These are phyloP conservation scores for Kuraishia hungarica DNA, from an alignment of 805 yeast species.

Conservation along the genomic window DNA sequence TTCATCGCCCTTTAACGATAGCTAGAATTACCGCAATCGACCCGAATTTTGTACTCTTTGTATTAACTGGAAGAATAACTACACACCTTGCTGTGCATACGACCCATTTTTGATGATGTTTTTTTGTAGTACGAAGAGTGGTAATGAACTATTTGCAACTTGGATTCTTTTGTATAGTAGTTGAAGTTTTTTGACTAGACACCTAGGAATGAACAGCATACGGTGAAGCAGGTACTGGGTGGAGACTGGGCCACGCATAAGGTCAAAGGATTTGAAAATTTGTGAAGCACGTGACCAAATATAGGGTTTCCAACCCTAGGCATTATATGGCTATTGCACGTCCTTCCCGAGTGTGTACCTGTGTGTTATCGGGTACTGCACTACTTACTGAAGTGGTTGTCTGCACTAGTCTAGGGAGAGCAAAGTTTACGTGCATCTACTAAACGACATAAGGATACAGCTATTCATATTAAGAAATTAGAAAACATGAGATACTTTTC, in stretches of 20 bases:
- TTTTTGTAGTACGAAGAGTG: background rate
- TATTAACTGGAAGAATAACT: constrained; percentile 10
- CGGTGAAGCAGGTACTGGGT: background rate
- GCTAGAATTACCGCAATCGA: constrained; percentile 18
- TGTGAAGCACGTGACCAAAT: background rate
- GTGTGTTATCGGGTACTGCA: background rate
- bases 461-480: too few species aligned
- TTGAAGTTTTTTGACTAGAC: background rate
- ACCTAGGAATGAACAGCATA: background rate
- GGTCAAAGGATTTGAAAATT: background rate
- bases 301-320: background rate
- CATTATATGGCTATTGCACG: background rate
- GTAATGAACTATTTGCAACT: background rate
- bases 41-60: constrained; percentile 22
- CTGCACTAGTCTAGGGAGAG: background rate
- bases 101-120: constrained; percentile 84
- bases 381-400: background rate
- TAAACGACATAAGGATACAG: background rate
- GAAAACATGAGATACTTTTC: background rate
- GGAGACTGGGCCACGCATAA: background rate
- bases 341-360: too few species aligned
- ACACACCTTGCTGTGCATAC: constrained; percentile 98
- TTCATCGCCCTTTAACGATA: background rate
- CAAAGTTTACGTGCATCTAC: background rate
- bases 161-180: background rate